A percentile compares a stretch with the other conserved stretches of the same genome.
These are phyloP conservation scores for Areca catechu DNA, from an alignment of 176 grass and related monocot genomes.

Conservation along the genomic window DNA sequence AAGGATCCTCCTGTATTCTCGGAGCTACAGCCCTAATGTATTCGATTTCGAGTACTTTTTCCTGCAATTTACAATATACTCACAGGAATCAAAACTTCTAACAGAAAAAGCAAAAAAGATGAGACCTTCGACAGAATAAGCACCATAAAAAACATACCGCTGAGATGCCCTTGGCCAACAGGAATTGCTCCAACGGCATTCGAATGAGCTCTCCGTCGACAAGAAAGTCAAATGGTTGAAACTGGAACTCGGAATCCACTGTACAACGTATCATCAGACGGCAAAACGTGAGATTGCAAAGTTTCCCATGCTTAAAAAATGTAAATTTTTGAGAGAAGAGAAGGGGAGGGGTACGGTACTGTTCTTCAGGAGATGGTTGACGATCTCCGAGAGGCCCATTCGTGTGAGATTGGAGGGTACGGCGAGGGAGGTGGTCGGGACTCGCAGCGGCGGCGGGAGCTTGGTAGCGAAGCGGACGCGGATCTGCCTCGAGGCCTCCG, in stretches of 20 bases:
- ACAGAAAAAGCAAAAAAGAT: background rate
- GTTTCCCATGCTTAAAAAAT: background rate
- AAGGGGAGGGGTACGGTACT: slow-evolving; percentile 13
- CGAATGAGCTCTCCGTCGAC: slow-evolving; percentile 72
- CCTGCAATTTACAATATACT: slow-evolving; percentile 31
- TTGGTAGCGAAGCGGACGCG: slow-evolving; percentile 87
- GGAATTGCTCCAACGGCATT: slow-evolving; percentile 70
- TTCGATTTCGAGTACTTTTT: slow-evolving; percentile 89
- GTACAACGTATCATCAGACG: background rate
- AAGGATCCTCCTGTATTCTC: slow-evolving; percentile 64
- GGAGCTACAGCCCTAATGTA: slow-evolving; percentile 70
- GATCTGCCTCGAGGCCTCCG: slow-evolving; percentile 58
- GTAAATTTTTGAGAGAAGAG: background rate
- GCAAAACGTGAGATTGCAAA: background rate
- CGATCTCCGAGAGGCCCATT: slow-evolving; percentile 83
- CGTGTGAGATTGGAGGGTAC: slow-evolving; percentile 69
- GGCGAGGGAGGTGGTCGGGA: slow-evolving; percentile 41
- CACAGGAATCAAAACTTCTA: no score
- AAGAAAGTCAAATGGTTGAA: slow-evolving; percentile 84
- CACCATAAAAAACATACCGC: slow-evolving; percentile 32
- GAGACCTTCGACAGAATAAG: background rate
- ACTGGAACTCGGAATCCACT: slow-evolving; percentile 54
- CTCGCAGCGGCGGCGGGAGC: slow-evolving; percentile 38
- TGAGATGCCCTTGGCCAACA: slow-evolving; percentile 76
- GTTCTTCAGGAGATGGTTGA: slow-evolving; percentile 48